Base-by-base conservation (phyloP, 75 land plant genomes). In the Sequoia sempervirens region DNA sequence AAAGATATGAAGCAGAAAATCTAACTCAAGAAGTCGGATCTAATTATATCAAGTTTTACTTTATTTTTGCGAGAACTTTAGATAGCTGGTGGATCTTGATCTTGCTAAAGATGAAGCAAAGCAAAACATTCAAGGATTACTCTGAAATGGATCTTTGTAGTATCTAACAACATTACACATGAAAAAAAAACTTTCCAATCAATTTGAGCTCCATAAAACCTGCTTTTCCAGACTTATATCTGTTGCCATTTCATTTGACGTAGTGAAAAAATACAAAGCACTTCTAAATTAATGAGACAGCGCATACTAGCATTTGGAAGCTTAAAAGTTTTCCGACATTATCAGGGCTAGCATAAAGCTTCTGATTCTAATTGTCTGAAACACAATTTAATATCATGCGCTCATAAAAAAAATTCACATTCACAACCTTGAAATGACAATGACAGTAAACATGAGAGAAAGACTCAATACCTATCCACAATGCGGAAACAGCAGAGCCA, bases 401-500 rank as follows among this genome's bases (percentile, higher is more conserved):
- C 38, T 75, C 43, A 38, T 41, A 23, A 41, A 26, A 78, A 45
- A n/a, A 41, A 78, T 6, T 45, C n/a, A n/a, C 30, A 10, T 20
- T 45, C 45, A 78, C 80, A 6, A 4, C 45, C 14, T 23, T 26
- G 3, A 41, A 78, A 45, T 40, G 41, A 75, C 38, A 20, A 61
- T 45, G 80, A 78, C 23, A 45, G 14, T 26, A 78, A 78, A 26
- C 40, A n/a, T 78, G 80, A 2, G 20, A 11, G 40, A 43, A 78
- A n/a, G 43, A 75, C 46, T 80, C 50, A 94, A 87, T 79, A 97
- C 99, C 99, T 74, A 97, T 94, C 99, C 99, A 97, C 34, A 89
- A 86, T 85, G 93, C 91, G 88, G 97, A 96, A 36, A 95, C 96
- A 76, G 99, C 98, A 37, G 99, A 97, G 43, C 99, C 95, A 17